A percentile compares a stretch with the other conserved stretches of the same genome.
Evolutionary conservation across 2,329 filamentous ascomycete genomes (phyloP).

Genomic region (Botrytis paeoniae): DNA sequence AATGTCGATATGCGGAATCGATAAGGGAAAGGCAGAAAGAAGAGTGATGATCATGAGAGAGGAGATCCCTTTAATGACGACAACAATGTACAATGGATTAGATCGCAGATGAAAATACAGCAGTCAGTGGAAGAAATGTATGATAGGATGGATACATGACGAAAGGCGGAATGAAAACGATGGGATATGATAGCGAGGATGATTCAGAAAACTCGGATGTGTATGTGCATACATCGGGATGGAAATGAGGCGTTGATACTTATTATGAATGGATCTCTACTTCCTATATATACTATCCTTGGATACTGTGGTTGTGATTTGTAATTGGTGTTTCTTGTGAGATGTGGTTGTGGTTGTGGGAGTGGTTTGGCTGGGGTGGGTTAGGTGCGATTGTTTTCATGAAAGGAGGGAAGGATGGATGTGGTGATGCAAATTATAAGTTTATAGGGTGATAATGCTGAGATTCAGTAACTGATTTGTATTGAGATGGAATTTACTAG

Average conservation of each 20-base stretch:
- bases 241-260: conserved; percentile 15
- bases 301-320: not conserved
- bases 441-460: not conserved
- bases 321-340: not conserved
- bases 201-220: not conserved
- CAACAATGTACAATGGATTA: conserved; percentile 1
- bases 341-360: not conserved
- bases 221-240: conserved; percentile 2
- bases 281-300: not conserved
- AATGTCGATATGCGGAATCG: not conserved
- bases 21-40: not conserved
- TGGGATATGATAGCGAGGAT: not conserved
- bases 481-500: too few species aligned
- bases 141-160: conserved; percentile 1
- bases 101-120: not conserved
- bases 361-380: not conserved
- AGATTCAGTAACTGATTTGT: not conserved
- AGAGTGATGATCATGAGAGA: not conserved
- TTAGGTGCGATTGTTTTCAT: not conserved
- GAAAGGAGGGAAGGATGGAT: too few species aligned
- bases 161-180: not conserved
- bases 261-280: conserved; percentile 19
- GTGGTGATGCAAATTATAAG: not conserved
- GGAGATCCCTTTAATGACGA: conserved; percentile 4
- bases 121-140: conserved; percentile 1